A percentile compares a stretch with the other conserved stretches of the same genome.
Evolutionary conservation across 1,284 basidiomycete species (phyloP).

Genomic region (Rhodotorula sp.): DNA sequence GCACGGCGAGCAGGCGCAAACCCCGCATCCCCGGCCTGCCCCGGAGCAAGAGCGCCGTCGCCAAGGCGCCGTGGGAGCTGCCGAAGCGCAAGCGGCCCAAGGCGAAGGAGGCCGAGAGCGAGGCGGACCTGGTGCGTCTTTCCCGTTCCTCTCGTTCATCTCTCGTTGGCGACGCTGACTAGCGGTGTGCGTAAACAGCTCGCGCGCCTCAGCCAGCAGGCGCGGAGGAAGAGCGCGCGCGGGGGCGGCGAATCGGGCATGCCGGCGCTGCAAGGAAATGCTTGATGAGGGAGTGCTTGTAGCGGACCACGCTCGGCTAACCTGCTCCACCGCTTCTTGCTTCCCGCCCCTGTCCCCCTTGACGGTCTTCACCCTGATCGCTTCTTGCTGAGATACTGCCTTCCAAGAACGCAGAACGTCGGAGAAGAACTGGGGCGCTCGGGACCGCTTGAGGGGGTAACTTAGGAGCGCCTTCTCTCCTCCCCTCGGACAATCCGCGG

Average conservation of each 20-base stretch:
- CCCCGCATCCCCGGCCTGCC: too few relatives aligned
- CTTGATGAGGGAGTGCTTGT: neutral
- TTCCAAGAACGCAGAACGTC: too few relatives aligned
- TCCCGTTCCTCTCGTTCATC: neutral
- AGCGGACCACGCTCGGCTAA: too few relatives aligned
- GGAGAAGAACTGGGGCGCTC: too few relatives aligned
- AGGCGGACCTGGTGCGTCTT: constrained; percentile 10
- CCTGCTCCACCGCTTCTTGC: too few relatives aligned
- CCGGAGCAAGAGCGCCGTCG: neutral
- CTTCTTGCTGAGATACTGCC: too few relatives aligned
- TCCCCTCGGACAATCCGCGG: too few relatives aligned
- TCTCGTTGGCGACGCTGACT: neutral
- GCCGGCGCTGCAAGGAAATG: neutral
- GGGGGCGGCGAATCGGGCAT: neutral
- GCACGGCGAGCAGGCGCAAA: neutral
- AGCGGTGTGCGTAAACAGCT: neutral
- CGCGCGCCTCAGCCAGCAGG: constrained; percentile 1
- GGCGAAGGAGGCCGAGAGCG: constrained; percentile 19
- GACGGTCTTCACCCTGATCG: too few relatives aligned
- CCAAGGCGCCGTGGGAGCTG: constrained; percentile 17
- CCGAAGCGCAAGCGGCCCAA: constrained; percentile 5
- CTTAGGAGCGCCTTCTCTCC: too few relatives aligned
- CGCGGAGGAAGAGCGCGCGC: neutral
- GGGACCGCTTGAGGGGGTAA: too few relatives aligned
- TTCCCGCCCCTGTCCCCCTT: too few relatives aligned